Base-by-base conservation (phyloP, 2,329 filamentous ascomycete species). In the Monosporascus sp. region DNA sequence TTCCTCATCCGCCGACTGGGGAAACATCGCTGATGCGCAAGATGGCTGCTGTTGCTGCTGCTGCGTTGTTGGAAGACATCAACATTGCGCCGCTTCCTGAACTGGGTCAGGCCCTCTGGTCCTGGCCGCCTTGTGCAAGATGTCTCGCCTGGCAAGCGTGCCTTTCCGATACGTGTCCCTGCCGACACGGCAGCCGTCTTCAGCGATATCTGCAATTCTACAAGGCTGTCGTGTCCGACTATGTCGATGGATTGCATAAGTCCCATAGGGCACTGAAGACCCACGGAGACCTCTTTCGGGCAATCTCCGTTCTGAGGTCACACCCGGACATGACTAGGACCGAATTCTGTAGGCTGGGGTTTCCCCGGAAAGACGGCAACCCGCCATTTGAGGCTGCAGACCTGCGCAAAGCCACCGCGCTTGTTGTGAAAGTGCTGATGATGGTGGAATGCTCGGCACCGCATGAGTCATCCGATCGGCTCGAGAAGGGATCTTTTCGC, bases 401-500 rank as follows among this genome's bases (percentile, higher is more conserved):
- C 43, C 43, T 45, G 14, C 20, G 20, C 20, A 45, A 47, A 28
- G 50, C 52, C 49, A 54, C 47, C 28, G 24, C 55, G 28, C 45
- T 60, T 9, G 26, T 55, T 35, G 56, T 58, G 15, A 58, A 55
- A 48, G 47, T 60, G 18, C 17, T 50, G 14, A 51, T 49, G 11
- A 58, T 58, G 55, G 35, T 53, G 22, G 54, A 58, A 41, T 54
- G 54, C 24, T 56, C 54, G 17, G 48, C 48, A n/a, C 18, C 55
- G 7, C 38, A 58, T 24, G 51, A 58, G 48, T 48, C 52, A 18
- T 53, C 54, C 5, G 49, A 54, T 37, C 45, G 58, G 44, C 38
- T 60, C 20, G 56, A 60, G 43, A 55, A 55, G 22, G 56, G 56
- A 4, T 52, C 38, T 20, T 51, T 37, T 4, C 35, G 46, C 17